Evolutionary conservation across 371 early-diverging fungal species (phyloP), one percentile per base, ranked within the genome.

Genomic region (Mucor lusitanicus): DNA sequence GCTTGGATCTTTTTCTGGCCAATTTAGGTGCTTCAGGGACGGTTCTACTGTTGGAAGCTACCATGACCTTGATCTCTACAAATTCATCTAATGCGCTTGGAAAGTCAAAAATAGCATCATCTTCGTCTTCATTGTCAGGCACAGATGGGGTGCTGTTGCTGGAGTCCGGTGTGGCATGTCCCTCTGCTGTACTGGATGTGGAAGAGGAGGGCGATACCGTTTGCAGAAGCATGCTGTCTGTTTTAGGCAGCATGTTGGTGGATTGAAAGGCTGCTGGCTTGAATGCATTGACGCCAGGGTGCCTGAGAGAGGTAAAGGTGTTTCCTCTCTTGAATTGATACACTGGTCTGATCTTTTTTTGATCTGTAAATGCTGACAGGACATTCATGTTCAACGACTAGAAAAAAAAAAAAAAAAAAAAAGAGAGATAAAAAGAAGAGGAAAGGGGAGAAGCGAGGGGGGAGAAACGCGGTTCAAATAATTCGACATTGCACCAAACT

Each of bases 61-160:
- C 65, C 65, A 70, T 65, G 2, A 70, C 15, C 30, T 70, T 65
- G 1, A 70, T 19, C 33, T 70, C 70, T 23, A 27, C 13, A 9
- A 44, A 27, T 42, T 70, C 56, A 7, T 61, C 57, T 4, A 56
- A 12, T 12, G 46, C 27, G 28, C 50, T 62, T 12, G 70, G 65
- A 58, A 65, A 70, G 58, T 70, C 65, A 58, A 70, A 70, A 7
- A 70, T 58, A 40, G 46, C 35, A 39, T 56, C 44, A 15, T 62
- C 35, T 4, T 60, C 25, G 21, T 56, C 44, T 13, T 62, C 35
- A 2, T 60, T 15, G 21, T 58, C 58, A 23, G 50, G 50, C 25
- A 23, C 6, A 7, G 7, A 11, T 48, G 9, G 0, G 0, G 19
- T 3, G 19, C 23, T 48, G 11, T 19, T 21, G 6, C 23, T 48